phyloP scores from a whole-genome alignment of 2,329 filamentous ascomycete genomes.

The Aureobasidium sp. region DNA sequence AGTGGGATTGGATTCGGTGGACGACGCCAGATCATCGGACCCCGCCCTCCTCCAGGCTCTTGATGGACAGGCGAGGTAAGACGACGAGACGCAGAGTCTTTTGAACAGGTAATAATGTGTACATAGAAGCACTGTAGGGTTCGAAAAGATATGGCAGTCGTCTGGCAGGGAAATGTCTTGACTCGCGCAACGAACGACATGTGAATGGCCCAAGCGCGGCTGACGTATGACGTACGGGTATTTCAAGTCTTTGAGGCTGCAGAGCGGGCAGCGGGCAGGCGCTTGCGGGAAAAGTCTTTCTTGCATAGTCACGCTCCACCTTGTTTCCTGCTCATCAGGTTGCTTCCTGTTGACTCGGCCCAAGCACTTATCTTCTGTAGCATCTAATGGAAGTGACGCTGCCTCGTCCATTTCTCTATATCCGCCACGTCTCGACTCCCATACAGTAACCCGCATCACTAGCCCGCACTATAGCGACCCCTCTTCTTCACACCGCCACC shows the following conservation, averaged over 20 bases:
- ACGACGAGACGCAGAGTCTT: not conserved
- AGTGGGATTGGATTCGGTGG: slow-evolving; percentile 55
- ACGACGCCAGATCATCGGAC: slow-evolving; percentile 70
- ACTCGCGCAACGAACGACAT: not conserved
- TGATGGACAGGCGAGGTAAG: not conserved
- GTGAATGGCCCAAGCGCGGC: not conserved
- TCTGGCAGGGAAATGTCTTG: not conserved
- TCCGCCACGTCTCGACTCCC: slow-evolving; percentile 1
- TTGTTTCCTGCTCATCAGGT: not conserved
- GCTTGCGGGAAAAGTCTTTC: slow-evolving; percentile 5
- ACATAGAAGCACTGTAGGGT: not conserved
- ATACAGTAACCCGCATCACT: not conserved
- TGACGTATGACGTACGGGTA: not conserved
- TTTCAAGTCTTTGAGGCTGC: not conserved
- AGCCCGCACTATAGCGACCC: not conserved
- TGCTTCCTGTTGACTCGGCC: not conserved
- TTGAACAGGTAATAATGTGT: not conserved
- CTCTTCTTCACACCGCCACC: not conserved
- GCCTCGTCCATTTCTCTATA: not conserved
- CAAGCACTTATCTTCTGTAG: not conserved
- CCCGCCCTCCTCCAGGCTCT: slow-evolving; percentile 46
- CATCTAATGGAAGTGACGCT: slow-evolving; percentile 11
- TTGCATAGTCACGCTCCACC: not conserved
- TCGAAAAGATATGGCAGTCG: not conserved
- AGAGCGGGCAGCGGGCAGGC: not conserved